Base-by-base conservation (phyloP, 2,329 filamentous ascomycete genomes). In the Fusarium armeniacum region DNA sequence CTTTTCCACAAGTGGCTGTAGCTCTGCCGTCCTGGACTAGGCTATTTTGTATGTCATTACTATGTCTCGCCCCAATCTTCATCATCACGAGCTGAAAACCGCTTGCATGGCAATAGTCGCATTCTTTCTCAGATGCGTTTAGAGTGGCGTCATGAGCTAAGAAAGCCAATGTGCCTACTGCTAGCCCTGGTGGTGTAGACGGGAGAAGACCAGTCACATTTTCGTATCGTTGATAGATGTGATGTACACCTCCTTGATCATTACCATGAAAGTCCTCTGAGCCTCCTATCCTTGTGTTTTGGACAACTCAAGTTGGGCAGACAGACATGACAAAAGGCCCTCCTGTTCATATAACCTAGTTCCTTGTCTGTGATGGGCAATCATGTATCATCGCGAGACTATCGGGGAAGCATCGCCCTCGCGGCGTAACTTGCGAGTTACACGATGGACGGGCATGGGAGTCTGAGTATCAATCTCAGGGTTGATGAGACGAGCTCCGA, bases 301-400 rank as follows among this genome's bases (percentile, higher is more conserved):
- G 50, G 43, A 70, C 58, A 53, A n/a, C 24, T 59, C 51, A 41
- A 18, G 63, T 64, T 41, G 63, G 67, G 54, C 54, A 71, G 32
- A 41, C 54, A 60, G 63, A 65, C 62, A 64, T 49, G 30, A 52
- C 26, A 67, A 59, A 59, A 61, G 54, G 36, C 43, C 52, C 35
- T 63, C 20, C 35, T 18, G 30, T 54, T 15, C 41, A 32, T 55
- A 51, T 12, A 28, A 56, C 43, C 58, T 43, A 59, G 45, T 36
- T 54, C 55, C 67, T 49, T 70, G 67, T 65, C 52, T 24, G 32
- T 59, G 40, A 49, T 35, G n/a, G 53, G 45, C 58, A 53, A 55
- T 43, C 43, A 18, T 66, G 45, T 35, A 51, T 36, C 24, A 35
- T 57, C 46, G 52, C 13, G 43, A 50, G 58, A 53, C 32, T 41